Base-by-base conservation (phyloP, 2,329 filamentous ascomycete species). In the Calonectria hongkongensis region DNA sequence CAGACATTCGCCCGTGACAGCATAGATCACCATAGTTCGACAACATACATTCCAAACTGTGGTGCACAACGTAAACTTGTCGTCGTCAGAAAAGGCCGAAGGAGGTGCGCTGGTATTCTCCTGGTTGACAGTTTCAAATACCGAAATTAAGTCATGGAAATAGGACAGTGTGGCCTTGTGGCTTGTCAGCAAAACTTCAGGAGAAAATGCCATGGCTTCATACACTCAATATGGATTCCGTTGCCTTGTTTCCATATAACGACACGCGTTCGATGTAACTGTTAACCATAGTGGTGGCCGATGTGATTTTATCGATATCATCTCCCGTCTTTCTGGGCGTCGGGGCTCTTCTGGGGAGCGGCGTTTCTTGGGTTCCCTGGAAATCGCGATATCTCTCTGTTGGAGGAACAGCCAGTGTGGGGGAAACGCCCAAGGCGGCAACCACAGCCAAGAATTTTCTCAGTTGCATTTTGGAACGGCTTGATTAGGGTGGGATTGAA, bases 1-100 rank as follows among this genome's bases (percentile, higher is more conserved):
- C n/a, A 21, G 39, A 30, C 33, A 62, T 21, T 15, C 18, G 5
- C 12, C n/a, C 27, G 36, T 41, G 27, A 18, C 21, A 56, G 2
- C 25, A 13, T n/a, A 7, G 0, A 58, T 15, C 33, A 18, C 12
- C 64, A 21, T 27, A 12, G 43, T 33, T 30, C 21, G 2, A 21
- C 21, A 13, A 39, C 58, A 15, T 56, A 63, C 67, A 39, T 41
- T 43, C 48, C 62, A 70, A 13, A 51, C 33, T 3, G 39, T 48
- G 5, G 68, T 66, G 27, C 68, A 70, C 12, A 64, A 21, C 36
- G 41, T 43, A 21, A 50, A 65, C 33, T 50, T 60, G 4, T 66
- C 60, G 5, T 2, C 3, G 6, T 21, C 27, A 8, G 50, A 45
- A 33, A 56, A 65, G 1, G 15, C 28, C 6, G 33, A 30, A 3